phyloP scores from a whole-genome alignment of 1,139 yeast species.

The Protomyces gravidus region DNA sequence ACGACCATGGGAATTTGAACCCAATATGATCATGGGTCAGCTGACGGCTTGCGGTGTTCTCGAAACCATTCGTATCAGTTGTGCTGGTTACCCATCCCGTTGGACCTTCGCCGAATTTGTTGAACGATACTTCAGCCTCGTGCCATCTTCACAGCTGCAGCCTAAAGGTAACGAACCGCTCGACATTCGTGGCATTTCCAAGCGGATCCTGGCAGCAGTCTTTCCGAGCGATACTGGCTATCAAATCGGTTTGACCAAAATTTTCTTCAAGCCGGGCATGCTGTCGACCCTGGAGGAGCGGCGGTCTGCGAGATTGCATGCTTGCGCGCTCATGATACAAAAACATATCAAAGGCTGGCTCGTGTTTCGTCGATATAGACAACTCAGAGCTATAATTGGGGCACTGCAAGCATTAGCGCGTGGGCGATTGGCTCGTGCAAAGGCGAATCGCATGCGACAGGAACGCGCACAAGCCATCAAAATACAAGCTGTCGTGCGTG shows the following conservation, averaged over 20 bases:
- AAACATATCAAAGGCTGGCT: slow-evolving; percentile 52
- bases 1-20: slow-evolving; percentile 93
- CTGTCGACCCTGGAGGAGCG: slow-evolving; percentile 81
- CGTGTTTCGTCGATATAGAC: slow-evolving; percentile 54
- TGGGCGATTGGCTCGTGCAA: slow-evolving; percentile 1
- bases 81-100: slow-evolving; percentile 97
- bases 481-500: slow-evolving; percentile 62
- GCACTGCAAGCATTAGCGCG: slow-evolving; percentile 7
- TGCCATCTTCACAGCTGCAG: slow-evolving; percentile 67
- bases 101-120: slow-evolving; percentile 96
- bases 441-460: not conserved
- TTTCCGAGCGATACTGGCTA: slow-evolving; percentile 62
- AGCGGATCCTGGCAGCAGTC: slow-evolving; percentile 59
- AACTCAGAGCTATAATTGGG: slow-evolving; percentile 42
- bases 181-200: slow-evolving; percentile 46
- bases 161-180: slow-evolving; percentile 34
- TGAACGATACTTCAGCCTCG: slow-evolving; percentile 76
- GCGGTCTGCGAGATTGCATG: slow-evolving; percentile 70
- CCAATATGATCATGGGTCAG: slow-evolving; percentile 91
- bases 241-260: slow-evolving; percentile 76
- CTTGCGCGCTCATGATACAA: slow-evolving; percentile 79
- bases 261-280: slow-evolving; percentile 92
- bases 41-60: slow-evolving; percentile 97
- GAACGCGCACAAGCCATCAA: slow-evolving; percentile 45
- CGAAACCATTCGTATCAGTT: slow-evolving; percentile 91